Evolutionary conservation across 257 asterid species (phyloP).

Genomic region (Fraxinus excelsior): DNA sequence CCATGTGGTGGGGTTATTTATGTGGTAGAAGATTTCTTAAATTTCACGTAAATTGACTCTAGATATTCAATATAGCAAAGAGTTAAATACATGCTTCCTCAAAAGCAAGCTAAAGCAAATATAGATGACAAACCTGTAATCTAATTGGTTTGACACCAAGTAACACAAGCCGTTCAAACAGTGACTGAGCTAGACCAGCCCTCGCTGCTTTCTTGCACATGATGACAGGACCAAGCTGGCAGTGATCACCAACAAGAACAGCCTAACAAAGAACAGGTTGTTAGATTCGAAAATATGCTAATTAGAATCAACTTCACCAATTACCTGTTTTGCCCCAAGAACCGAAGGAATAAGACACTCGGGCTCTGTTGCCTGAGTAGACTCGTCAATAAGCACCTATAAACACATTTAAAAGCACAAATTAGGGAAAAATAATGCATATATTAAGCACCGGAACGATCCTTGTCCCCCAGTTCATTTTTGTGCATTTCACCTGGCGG

Average conservation of each 20-base stretch:
- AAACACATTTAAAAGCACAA: constrained; percentile 10
- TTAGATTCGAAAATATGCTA: constrained; percentile 12
- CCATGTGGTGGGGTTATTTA: not conserved
- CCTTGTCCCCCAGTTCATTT: not conserved
- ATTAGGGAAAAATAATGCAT: constrained; percentile 1
- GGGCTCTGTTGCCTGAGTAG: constrained; percentile 97
- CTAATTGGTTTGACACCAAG: constrained; percentile 98
- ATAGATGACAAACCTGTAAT: constrained; percentile 64
- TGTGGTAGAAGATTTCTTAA: constrained; percentile 15
- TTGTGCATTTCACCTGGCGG: constrained; percentile 66
- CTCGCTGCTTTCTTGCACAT: constrained; percentile 99
- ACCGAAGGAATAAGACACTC: constrained; percentile 98
- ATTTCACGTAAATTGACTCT: constrained; percentile 4
- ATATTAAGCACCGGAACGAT: not conserved
- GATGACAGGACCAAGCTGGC: constrained; percentile 99
- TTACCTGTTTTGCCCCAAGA: constrained; percentile 94
- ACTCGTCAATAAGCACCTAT: constrained; percentile 98
- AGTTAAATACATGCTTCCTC: constrained; percentile 10
- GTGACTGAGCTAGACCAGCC: constrained; percentile 96
- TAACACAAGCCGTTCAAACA: constrained; percentile 91
- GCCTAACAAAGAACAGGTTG: constrained; percentile 45
- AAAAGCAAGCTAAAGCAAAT: constrained; percentile 12
- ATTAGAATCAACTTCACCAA: constrained; percentile 10
- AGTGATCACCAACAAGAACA: constrained; percentile 97
- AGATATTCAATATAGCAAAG: constrained; percentile 1